Conservation (phyloP, 2,329 filamentous ascomycete genomes). For the Trichoderma breve region DNA sequence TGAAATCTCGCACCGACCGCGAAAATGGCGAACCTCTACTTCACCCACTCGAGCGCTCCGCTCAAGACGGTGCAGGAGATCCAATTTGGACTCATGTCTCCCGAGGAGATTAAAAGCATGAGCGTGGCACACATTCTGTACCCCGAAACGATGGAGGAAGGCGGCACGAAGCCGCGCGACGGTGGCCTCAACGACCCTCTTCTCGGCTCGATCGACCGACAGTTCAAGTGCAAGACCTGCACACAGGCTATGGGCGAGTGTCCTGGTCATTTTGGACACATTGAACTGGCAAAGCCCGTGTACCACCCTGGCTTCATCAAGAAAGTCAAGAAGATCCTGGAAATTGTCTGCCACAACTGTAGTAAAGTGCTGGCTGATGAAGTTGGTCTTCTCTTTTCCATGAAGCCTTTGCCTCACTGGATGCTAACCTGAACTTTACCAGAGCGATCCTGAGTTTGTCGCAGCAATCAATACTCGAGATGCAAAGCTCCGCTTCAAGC, state of each 20-base stretch:
- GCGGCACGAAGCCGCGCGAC: conserved; percentile 83
- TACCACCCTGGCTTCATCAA: conserved; percentile 95
- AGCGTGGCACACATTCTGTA: conserved; percentile 95
- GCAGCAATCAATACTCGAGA: conserved; percentile 82
- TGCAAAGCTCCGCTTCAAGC: conserved; percentile 90
- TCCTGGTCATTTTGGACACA: conserved; percentile 97
- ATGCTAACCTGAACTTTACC: conserved; percentile 59
- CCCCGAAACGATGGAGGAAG: conserved; percentile 99
- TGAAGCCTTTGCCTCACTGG: conserved; percentile 52
- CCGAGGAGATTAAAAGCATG: conserved; percentile 99
- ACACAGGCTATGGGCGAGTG: conserved; percentile 94
- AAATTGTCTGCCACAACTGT: conserved; percentile 99
- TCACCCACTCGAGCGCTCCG: conserved; percentile 88
- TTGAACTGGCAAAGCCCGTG: conserved; percentile 93
- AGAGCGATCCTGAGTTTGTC: conserved; percentile 82
- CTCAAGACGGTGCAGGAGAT: conserved; percentile 98
- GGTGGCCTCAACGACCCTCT: conserved; percentile 93
- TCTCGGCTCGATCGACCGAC: conserved; percentile 92
- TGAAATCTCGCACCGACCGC: conserved; percentile 29
- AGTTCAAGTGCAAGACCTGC: conserved; percentile 94
- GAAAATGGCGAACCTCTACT: conserved; percentile 89
- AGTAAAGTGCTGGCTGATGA: conserved; percentile 96
- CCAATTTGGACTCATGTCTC: conserved; percentile 95
- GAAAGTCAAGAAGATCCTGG: conserved; percentile 98
- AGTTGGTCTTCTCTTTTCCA: conserved; percentile 71